phyloP scores from a whole-genome alignment of 306 rosid species.

The Canavalia gladiata region DNA sequence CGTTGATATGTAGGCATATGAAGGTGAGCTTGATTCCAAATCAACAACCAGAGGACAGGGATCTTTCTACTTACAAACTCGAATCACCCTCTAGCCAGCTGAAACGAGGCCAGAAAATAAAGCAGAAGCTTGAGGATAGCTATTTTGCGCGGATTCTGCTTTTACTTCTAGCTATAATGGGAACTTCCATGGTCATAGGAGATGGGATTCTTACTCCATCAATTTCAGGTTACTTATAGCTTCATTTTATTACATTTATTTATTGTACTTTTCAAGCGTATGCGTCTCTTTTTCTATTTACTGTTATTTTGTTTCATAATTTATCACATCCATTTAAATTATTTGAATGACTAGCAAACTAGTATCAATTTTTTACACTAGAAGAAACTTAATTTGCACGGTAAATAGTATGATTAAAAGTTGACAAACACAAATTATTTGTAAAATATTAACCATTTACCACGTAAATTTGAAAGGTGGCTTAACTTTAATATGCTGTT shows the following conservation, averaged over 20 bases:
- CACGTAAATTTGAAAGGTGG: background rate
- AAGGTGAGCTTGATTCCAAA: constrained; percentile 72
- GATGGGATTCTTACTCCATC: constrained; percentile 89
- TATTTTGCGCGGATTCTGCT: constrained; percentile 51
- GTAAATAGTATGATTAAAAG: too few species aligned
- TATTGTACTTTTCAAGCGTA: background rate
- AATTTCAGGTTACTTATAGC: constrained; percentile 65
- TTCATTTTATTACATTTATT: background rate
- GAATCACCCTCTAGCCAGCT: constrained; percentile 55
- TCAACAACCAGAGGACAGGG: constrained; percentile 76
- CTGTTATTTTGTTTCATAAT: background rate
- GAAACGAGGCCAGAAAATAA: constrained; percentile 59
- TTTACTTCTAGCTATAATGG: constrained; percentile 62
- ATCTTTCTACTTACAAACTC: constrained; percentile 67
- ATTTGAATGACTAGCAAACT: background rate
- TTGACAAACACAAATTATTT: too few species aligned
- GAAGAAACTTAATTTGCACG: too few species aligned
- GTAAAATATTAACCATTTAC: background rate
- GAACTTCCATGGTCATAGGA: constrained; percentile 86
- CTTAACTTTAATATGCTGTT: background rate
- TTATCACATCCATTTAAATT: background rate
- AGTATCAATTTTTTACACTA: too few species aligned
- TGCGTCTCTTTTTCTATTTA: background rate
- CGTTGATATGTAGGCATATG: constrained; percentile 63
- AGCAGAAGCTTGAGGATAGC: constrained; percentile 59